A percentile compares a stretch with the other conserved stretches of the same genome.
phyloP scores from a whole-genome alignment of 2,329 filamentous ascomycete species.

The Arthrocladium fulminans region DNA sequence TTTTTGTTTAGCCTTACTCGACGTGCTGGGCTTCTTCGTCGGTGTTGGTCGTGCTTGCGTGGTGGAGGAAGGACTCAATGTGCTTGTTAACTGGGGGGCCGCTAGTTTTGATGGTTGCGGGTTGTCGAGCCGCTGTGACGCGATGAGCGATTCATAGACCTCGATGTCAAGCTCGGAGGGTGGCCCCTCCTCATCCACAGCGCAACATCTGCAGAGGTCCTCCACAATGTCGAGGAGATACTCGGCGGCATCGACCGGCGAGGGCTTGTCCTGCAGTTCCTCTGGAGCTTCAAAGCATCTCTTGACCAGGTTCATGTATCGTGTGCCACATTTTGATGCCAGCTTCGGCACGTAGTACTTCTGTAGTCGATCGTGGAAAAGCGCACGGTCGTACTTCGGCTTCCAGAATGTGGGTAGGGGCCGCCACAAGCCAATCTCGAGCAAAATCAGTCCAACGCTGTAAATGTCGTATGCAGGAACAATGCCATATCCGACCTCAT shows the following conservation, averaged over 20 bases:
- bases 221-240: slow-evolving; percentile 21
- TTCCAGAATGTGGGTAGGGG: slow-evolving; percentile 56
- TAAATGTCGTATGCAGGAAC: slow-evolving; percentile 47
- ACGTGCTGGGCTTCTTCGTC: slow-evolving; percentile 1
- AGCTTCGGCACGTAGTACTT: slow-evolving; percentile 54
- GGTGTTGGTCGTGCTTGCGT: not conserved
- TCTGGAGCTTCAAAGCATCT: slow-evolving; percentile 51
- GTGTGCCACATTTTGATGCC: slow-evolving; percentile 53
- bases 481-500: slow-evolving; percentile 31
- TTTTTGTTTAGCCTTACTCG: slow-evolving; percentile 7
- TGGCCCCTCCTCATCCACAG: slow-evolving; percentile 20
- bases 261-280: slow-evolving; percentile 18
- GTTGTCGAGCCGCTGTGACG: slow-evolving; percentile 2
- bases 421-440: slow-evolving; percentile 57
- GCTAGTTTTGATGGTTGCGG: not conserved
- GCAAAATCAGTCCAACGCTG: slow-evolving; percentile 51
- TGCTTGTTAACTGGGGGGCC: not conserved
- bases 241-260: slow-evolving; percentile 20
- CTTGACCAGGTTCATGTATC: slow-evolving; percentile 54
- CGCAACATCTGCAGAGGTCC: slow-evolving; percentile 21
- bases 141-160: slow-evolving; percentile 20
- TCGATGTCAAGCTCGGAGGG: slow-evolving; percentile 22
- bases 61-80: not conserved
- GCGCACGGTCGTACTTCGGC: slow-evolving; percentile 51
- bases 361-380: slow-evolving; percentile 57